Evolutionary conservation across 176 grass and related monocot species (phyloP), one percentile per base, ranked within the genome.

Genomic region (Carex scoparia): DNA sequence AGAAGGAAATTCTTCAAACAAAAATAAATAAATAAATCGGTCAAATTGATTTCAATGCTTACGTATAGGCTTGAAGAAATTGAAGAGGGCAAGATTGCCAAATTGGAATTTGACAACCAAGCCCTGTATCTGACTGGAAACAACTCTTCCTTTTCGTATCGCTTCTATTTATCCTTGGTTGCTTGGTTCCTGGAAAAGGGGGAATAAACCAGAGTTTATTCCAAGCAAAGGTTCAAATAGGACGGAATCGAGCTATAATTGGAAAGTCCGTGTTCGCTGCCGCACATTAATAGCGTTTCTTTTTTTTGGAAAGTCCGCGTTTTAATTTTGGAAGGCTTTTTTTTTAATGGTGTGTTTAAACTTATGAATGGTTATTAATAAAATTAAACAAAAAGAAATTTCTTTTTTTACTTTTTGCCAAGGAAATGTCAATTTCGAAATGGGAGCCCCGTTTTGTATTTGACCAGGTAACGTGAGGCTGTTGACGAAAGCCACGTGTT

Each of bases 71-170:
- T 73, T 48, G 16, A 13, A 76, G 30, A 69, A 65, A 35, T 27
- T 31, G 79, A 78, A 30, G 7, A 58, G 86, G 84, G 84, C 77
- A 51, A 84, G 87, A 82, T 85, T 87, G 84, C 58, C 89, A 89
- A 91, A 84, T 71, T 15, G 65, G 51, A 81, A 87, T 90, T 89
- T 87, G 89, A 87, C 89, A 89, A 87, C 91, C 91, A 35, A 87
- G 86, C 89, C 89, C 86, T 55, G 72, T 28, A 44, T 16, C 65
- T 11, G 48, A 84, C 11, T n/a, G 48, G 87, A 54, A 81, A 49
- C 83, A 54, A 59, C 80, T 73, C 40, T 16, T 42, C 14, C 33
- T 28, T 14, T 53, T 73, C 72, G 48, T 10, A 71, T 58, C 58
- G 72, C 16, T 72, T 88, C 28, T 23, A 64, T 33, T 57, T 78